These are phyloP conservation scores for Dionaea muscipula DNA, from an alignment of 179 eudicot species.

Conservation along the genomic window DNA sequence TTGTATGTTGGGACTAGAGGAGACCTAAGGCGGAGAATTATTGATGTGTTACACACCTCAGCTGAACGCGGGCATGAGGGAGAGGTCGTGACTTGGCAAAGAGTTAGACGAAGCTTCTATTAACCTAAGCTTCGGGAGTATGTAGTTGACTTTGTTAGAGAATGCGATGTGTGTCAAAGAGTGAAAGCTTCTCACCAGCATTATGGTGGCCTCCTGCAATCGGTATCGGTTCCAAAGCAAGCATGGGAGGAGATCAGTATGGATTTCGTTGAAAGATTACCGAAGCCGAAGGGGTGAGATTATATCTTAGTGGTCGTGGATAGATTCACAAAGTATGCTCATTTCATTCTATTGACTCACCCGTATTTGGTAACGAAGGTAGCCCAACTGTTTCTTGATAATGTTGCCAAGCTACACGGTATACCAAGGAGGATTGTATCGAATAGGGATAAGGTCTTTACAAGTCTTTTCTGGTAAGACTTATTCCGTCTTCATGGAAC, in stretches of 20 bases:
- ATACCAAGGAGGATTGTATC: not conserved
- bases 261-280: not conserved
- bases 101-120: no score
- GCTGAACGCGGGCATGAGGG: no score
- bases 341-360: not conserved
- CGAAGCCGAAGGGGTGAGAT: not conserved
- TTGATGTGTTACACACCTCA: no score
- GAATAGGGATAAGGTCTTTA: not conserved
- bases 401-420: not conserved
- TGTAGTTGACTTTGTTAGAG: not conserved
- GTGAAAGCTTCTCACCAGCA: not conserved
- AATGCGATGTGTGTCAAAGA: not conserved
- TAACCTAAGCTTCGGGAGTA: no score
- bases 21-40: no score
- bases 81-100: no score
- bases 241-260: not conserved
- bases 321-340: not conserved
- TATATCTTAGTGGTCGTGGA: not conserved
- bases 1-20: no score
- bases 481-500: not conserved
- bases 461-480: not conserved
- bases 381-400: not conserved
- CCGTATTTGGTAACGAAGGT: not conserved
- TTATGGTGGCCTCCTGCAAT: not conserved
- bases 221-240: not conserved